These are phyloP conservation scores for Pisolithus albus DNA, from an alignment of 768 basidiomycete genomes.

Conservation along the genomic window DNA sequence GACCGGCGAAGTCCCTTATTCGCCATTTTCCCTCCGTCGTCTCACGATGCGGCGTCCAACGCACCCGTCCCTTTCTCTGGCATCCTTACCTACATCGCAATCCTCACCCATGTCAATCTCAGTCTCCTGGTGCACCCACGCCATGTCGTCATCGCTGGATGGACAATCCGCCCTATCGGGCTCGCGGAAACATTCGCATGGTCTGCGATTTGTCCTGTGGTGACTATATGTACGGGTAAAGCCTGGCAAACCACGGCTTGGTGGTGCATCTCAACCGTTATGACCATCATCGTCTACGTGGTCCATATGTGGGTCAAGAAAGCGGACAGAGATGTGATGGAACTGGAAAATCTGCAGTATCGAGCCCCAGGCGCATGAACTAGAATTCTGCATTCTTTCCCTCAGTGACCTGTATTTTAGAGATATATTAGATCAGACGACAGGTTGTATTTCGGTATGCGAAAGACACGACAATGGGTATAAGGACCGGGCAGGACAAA, in stretches of 20 bases:
- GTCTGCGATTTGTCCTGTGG: constrained; percentile 42
- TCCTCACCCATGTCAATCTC: constrained; percentile 47
- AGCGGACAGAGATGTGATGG: constrained; percentile 41
- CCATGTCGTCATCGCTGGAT: constrained; percentile 21
- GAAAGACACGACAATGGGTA: neutral
- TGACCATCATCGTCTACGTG: constrained; percentile 41
- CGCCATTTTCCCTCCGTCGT: constrained; percentile 33
- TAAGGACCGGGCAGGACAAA: neutral
- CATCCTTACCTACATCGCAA: constrained; percentile 41
- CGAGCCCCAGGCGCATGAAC: constrained; percentile 45
- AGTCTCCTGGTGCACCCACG: constrained; percentile 35
- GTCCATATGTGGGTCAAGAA: constrained; percentile 39
- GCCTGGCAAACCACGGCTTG: constrained; percentile 50
- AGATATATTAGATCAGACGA: no score
- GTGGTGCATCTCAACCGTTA: constrained; percentile 41
- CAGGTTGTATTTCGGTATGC: neutral
- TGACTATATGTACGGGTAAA: constrained; percentile 41
- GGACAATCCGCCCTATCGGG: constrained; percentile 26
- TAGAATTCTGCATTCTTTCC: neutral
- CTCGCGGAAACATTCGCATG: constrained; percentile 28
- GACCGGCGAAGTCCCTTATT: constrained; percentile 44
- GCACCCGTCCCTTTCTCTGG: constrained; percentile 39
- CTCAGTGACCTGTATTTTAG: no score
- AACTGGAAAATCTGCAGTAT: constrained; percentile 51
- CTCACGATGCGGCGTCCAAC: constrained; percentile 6